Base-by-base conservation (phyloP, 208 protist genomes). In the Dictyostelium gargantuum region DNA sequence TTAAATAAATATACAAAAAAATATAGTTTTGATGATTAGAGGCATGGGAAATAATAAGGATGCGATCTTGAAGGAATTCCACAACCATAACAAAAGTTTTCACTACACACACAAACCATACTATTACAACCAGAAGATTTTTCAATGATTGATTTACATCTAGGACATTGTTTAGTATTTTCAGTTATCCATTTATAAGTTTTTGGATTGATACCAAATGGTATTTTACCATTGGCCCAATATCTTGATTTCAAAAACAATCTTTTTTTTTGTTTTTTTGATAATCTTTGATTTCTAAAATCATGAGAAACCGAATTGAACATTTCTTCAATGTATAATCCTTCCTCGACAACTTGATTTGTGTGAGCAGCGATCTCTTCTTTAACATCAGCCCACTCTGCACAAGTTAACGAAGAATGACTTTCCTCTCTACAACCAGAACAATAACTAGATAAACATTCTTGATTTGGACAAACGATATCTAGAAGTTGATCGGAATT, bases 41-140 rank as follows among this genome's bases (percentile, higher is more conserved):
- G n/a, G n/a, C 58, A 66, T 8, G 58, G 58, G n/a, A 35, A 66
- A 26, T 21, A 11, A 5, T 0, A 1, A 17, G 6, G 0, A 9
- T 70, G 61, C 9, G 35, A 3, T 10, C 1, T 21, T 70, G 2
- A 2, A 8, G 2, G 8, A 23, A 21, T 38, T 26, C 63, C 63
- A 70, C 63, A 70, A 40, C 63, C 63, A 70, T 23, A 70, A 40
- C 63, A 70, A 23, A 70, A 70, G 17, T 23, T 70, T 9, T 15
- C 15, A 26, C 80, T 26, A 58, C 56, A 74, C 2, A 32, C 10
- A 72, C 94, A 98, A 1, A 89, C 96, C 95, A 98, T 98, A 86
- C 98, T 96, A 61, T 97, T 98, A 91, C 98, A 98, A 21, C 98
- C 98, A 13, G 84, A 93, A 86, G 95, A 98, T 92, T 98, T 98